These are phyloP conservation scores for Phylloporus sp. DNA, from an alignment of 768 basidiomycete species.

Conservation along the genomic window DNA sequence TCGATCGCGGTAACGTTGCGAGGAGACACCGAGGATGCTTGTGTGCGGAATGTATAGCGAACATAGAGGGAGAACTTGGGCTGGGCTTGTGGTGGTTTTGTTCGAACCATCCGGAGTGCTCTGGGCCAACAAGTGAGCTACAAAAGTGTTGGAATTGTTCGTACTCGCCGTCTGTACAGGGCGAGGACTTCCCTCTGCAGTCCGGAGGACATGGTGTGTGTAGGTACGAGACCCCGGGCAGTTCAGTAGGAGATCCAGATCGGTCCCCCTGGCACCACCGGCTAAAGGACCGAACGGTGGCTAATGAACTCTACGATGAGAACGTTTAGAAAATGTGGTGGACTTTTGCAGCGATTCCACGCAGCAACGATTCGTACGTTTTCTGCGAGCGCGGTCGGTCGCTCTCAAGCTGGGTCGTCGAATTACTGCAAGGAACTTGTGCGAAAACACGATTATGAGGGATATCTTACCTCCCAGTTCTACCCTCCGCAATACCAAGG, in stretches of 20 bases:
- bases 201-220: constrained; percentile 24
- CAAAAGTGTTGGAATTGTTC: not conserved
- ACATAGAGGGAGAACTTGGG: constrained; percentile 66
- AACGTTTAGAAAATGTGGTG: constrained; percentile 11
- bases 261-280: constrained; percentile 21
- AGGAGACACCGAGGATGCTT: constrained; percentile 56
- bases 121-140: constrained; percentile 35
- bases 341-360: constrained; percentile 9
- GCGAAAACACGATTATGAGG: constrained; percentile 78
- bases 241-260: constrained; percentile 1
- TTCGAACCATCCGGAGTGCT: constrained; percentile 69
- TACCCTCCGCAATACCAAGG: constrained; percentile 62
- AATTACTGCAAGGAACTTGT: constrained; percentile 72
- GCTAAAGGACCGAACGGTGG: constrained; percentile 9
- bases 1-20: constrained; percentile 70
- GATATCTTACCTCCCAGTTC: constrained; percentile 65
- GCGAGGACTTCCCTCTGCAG: constrained; percentile 51
- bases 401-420: constrained; percentile 19
- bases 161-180: constrained; percentile 52
- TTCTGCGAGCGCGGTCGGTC: constrained; percentile 6
- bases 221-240: not conserved
- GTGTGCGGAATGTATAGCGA: constrained; percentile 65
- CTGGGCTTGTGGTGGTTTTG: constrained; percentile 58
- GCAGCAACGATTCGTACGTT: constrained; percentile 8
- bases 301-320: constrained; percentile 15